Evolutionary conservation across 306 rosid species (phyloP).

Genomic region (Cucurbita pepo): DNA sequence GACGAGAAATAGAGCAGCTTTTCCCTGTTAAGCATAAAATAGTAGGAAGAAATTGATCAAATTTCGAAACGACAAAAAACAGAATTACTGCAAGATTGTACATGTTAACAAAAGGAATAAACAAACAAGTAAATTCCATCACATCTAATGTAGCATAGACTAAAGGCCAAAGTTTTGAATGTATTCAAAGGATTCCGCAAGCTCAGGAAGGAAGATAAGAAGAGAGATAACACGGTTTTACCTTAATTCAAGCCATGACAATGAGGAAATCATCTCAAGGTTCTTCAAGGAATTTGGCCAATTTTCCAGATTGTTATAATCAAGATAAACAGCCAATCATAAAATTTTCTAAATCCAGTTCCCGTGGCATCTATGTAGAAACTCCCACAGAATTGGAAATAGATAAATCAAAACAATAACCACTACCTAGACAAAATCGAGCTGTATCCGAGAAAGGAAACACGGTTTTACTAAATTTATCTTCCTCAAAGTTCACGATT

Average conservation of each 20-base stretch:
- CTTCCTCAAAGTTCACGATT: not conserved
- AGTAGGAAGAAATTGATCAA: not conserved
- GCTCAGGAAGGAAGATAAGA: not conserved
- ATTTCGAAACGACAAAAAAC: not conserved
- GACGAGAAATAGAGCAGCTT: not conserved
- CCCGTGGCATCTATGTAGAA: slow-evolving; percentile 7
- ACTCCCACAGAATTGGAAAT: slow-evolving; percentile 18
- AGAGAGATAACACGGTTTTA: not conserved
- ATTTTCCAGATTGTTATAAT: not conserved
- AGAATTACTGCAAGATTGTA: not conserved
- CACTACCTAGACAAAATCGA: not conserved
- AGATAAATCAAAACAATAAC: slow-evolving; percentile 12
- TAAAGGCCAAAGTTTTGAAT: not conserved
- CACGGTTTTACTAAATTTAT: slow-evolving; percentile 20
- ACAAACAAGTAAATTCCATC: not conserved
- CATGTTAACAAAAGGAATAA: not conserved
- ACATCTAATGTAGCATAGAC: not conserved
- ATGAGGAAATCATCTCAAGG: not conserved
- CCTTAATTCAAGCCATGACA: not conserved
- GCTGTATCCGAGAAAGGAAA: slow-evolving; percentile 11
- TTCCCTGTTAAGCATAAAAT: not conserved
- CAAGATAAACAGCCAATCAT: not conserved
- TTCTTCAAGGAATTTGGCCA: not conserved
- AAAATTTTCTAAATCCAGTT: not conserved
- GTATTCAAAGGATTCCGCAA: not conserved